Conservation (phyloP, 768 basidiomycete species). For the Boletales sp. region DNA sequence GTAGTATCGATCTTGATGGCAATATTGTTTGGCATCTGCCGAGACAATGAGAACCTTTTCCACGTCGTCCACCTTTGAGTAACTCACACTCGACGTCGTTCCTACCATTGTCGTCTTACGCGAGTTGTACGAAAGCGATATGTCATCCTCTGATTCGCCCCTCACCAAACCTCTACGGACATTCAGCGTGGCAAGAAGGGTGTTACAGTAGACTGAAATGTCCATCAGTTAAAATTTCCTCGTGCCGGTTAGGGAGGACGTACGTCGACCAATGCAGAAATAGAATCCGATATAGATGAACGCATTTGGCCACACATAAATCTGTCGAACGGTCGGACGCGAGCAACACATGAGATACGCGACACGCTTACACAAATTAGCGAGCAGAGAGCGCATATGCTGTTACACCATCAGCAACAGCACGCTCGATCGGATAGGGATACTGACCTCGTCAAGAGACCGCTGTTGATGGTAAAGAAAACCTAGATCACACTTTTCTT, state of each 20-base stretch:
- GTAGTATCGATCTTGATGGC: conserved; percentile 62
- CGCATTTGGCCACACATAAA: conserved; percentile 42
- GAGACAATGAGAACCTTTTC: not conserved
- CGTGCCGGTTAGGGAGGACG: conserved; percentile 20
- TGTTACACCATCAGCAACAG: conserved; percentile 8
- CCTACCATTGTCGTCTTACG: too few relatives aligned
- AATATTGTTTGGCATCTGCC: conserved; percentile 42
- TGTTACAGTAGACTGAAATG: conserved; percentile 52
- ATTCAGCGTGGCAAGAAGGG: conserved; percentile 59
- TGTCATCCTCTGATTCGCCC: conserved; percentile 3
- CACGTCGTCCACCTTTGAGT: too few relatives aligned
- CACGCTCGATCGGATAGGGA: not conserved
- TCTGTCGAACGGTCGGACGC: conserved; percentile 30
- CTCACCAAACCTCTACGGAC: conserved; percentile 45
- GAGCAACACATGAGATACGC: not conserved
- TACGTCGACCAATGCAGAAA: conserved; percentile 56
- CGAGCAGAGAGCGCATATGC: conserved; percentile 53
- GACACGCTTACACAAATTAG: conserved; percentile 41
- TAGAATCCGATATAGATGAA: conserved; percentile 60
- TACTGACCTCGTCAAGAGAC: conserved; percentile 31
- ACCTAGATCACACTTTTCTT: conserved; percentile 31
- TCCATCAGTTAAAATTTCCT: not conserved
- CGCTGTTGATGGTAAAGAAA: conserved; percentile 48
- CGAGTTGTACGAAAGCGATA: conserved; percentile 9
- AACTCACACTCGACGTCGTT: not conserved